Evolutionary conservation across 148 eudicot species (phyloP).

Genomic region (Rhododendron molle): DNA sequence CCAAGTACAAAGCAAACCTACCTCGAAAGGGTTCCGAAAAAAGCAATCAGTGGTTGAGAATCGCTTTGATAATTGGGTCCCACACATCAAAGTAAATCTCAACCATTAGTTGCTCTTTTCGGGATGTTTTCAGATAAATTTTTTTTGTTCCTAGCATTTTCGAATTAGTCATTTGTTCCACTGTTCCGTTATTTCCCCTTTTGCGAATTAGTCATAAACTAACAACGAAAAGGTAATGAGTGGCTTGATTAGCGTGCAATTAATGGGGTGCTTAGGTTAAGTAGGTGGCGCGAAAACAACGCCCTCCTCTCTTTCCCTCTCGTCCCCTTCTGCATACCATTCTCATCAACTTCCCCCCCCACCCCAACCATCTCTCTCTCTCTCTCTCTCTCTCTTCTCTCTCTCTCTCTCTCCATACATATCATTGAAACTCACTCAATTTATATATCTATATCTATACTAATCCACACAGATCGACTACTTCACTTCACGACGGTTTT

Average conservation of each 20-base stretch:
- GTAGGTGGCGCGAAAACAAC: constrained; percentile 11
- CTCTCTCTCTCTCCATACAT: background rate
- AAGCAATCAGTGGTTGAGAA: no score
- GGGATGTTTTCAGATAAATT: accelerated
- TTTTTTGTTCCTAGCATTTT: no score
- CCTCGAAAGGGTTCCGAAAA: no score
- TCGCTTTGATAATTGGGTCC: no score
- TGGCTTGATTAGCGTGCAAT: background rate
- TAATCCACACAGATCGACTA: background rate
- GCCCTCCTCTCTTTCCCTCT: background rate
- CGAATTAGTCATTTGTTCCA: no score
- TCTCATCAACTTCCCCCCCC: background rate
- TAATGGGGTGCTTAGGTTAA: background rate
- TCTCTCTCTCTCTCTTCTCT: constrained; percentile 9
- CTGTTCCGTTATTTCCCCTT: no score
- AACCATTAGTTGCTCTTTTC: no score
- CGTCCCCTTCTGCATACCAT: background rate
- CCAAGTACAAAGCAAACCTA: no score
- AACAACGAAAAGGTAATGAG: background rate
- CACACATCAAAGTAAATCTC: no score
- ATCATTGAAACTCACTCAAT: background rate
- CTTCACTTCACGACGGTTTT: background rate
- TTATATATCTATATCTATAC: background rate
- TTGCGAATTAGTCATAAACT: no score
- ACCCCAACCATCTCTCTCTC: background rate